Conservation (phyloP, 176 grass and related monocot genomes). For the Triticum dicoccoides region DNA sequence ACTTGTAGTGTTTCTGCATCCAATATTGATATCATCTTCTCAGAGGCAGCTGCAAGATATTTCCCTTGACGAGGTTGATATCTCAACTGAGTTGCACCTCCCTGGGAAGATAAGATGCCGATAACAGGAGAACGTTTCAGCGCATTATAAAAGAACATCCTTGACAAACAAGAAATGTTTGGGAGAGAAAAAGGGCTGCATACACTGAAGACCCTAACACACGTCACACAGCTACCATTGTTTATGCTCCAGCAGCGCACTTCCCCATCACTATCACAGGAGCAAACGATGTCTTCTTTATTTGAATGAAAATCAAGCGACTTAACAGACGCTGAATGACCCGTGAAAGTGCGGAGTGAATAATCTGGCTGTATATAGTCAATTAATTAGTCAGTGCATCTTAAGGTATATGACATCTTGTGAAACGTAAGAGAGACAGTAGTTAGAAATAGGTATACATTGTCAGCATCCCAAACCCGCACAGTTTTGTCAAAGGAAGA, state of each 20-base stretch:
- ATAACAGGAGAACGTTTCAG: background rate
- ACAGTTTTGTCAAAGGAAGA: slow-evolving; percentile 98
- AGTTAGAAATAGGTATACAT: slow-evolving; percentile 53
- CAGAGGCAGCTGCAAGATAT: slow-evolving; percentile 89
- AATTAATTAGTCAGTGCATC: slow-evolving; percentile 12
- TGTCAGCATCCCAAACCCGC: slow-evolving; percentile 97
- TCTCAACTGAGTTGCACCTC: slow-evolving; percentile 90
- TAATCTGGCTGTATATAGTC: slow-evolving; percentile 61
- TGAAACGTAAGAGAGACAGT: background rate
- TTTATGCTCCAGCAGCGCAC: slow-evolving; percentile 97
- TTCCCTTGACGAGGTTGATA: slow-evolving; percentile 83
- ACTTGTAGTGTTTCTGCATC: slow-evolving; percentile 69
- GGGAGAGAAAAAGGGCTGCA: background rate
- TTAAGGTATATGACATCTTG: background rate
- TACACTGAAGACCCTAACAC: slow-evolving; percentile 73
- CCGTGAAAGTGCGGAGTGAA: slow-evolving; percentile 94
- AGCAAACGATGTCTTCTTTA: slow-evolving; percentile 98
- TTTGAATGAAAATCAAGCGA: slow-evolving; percentile 98
- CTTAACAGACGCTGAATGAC: slow-evolving; percentile 87
- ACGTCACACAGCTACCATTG: slow-evolving; percentile 78
- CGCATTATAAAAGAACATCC: background rate
- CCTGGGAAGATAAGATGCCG: slow-evolving; percentile 31
- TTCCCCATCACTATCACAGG: slow-evolving; percentile 86
- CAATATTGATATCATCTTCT: slow-evolving; percentile 70
- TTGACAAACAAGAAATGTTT: background rate